Evolutionary conservation across 257 asterid genomes (phyloP), one percentile per base, ranked within the genome.

Genomic region (Linderniella brevidens): DNA sequence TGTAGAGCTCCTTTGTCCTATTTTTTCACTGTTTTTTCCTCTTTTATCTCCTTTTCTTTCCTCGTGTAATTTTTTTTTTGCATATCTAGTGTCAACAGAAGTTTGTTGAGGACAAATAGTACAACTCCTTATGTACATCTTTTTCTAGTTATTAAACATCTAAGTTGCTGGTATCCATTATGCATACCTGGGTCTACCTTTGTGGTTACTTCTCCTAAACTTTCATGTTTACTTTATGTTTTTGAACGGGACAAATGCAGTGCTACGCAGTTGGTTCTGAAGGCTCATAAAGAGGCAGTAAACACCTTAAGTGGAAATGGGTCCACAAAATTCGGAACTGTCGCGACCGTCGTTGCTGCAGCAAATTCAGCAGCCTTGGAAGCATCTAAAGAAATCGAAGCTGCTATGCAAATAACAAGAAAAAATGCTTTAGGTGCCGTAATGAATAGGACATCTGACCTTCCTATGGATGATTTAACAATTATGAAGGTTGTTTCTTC

Each of bases 271-370:
- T 68, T 90, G 64, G 99, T 90, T 61, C 65, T 90, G 55, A 81
- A 52, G 74, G 99, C 94, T 64, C 99, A 90, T 68, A 90, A 77
- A 72, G 99, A 90, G 57, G 99, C 99, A 37, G 96, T 90, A 59
- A 75, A 90, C 61, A 85, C 99, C 54, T 68, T 90, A 62, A 90
- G 94, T 69, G 96, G 99, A 61, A 85, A 75, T 68, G 99, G 99
- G 40, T 85, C 96, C 14, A 59, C 94, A 49, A 74, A 73, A 73
- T 58, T 90, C 18, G 99, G 99, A 63, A 85, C 96, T 36, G 96
- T 85, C 51, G 94, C 99, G 64, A 71, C 98, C 55, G 98, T 90
- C 41, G 99, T 90, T 53, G 93, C 96, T 62, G 96, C 92, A 65
- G 99, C 96, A 57, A 90, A 90, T 72, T 77, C 99, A 40, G 77